Percentiles rank a stretch among this genome's conserved stretches.
Conservation (phyloP, 2,329 filamentous ascomycete genomes). For the Colletotrichum plurivorum region DNA sequence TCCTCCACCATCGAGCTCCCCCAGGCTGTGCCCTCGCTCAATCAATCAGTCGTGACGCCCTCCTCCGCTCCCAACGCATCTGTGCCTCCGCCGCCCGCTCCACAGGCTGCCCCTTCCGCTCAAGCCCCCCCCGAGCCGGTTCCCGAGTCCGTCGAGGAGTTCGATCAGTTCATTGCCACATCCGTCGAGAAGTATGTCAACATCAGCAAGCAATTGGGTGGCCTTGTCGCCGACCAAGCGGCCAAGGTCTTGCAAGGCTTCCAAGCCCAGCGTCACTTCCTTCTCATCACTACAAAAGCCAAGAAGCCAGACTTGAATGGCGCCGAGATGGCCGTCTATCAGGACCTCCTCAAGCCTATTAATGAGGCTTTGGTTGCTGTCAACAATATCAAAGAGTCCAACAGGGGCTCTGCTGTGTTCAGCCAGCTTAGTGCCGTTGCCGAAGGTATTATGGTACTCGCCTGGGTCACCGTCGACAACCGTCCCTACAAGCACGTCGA, state of each 20-base stretch:
- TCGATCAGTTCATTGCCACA: constrained; percentile 82
- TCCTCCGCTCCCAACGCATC: constrained; percentile 49
- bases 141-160: constrained; percentile 87
- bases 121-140: constrained; percentile 69
- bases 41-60: constrained; percentile 54
- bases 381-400: constrained; percentile 84
- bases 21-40: constrained; percentile 63
- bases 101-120: constrained; percentile 52
- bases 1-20: constrained; percentile 77
- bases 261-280: constrained; percentile 86
- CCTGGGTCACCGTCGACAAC: constrained; percentile 88
- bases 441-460: constrained; percentile 89
- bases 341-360: constrained; percentile 87
- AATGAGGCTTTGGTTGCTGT: constrained; percentile 86
- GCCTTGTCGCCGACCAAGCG: constrained; percentile 83
- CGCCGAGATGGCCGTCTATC: constrained; percentile 74
- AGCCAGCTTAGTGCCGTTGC: constrained; percentile 89
- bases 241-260: constrained; percentile 75
- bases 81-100: constrained; percentile 52
- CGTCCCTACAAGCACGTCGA: constrained; percentile 90
- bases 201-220: constrained; percentile 83
- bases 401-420: constrained; percentile 81
- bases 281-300: constrained; percentile 89
- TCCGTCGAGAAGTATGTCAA: constrained; percentile 85
- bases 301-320: constrained; percentile 85